phyloP scores from a whole-genome alignment of 345 rosid species.

The Populus ilicifolia region DNA sequence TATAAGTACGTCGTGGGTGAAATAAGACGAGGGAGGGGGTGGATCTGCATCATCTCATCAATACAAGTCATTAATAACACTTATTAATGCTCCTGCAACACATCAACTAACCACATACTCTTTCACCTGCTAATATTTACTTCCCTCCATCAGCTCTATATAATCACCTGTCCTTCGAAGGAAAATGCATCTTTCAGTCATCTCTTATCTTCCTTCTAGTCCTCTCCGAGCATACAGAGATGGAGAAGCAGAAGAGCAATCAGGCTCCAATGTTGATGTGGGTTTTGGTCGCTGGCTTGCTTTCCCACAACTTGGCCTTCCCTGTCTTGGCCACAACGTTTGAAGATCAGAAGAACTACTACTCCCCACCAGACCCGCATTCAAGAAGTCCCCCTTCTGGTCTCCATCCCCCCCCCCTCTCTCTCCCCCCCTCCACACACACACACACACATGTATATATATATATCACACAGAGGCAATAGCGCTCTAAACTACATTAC shows the following conservation, averaged over 20 bases:
- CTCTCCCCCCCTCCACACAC: background rate
- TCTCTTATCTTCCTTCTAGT: constrained; percentile 1
- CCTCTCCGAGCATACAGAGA: constrained; percentile 14
- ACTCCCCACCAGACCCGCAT: constrained; percentile 52
- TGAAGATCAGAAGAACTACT: constrained; percentile 62
- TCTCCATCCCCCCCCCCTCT: background rate
- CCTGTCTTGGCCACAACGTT: constrained; percentile 39
- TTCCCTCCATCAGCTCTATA: constrained; percentile 30
- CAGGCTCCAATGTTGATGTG: constrained; percentile 28
- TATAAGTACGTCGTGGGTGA: background rate
- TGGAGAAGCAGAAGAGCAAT: constrained; percentile 30
- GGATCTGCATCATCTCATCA: background rate
- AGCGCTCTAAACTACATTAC: background rate
- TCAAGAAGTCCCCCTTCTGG: constrained; percentile 52
- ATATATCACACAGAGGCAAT: background rate
- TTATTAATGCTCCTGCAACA: constrained; percentile 61
- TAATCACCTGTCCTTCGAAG: constrained; percentile 19
- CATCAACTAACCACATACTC: constrained; percentile 73
- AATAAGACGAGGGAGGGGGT: background rate
- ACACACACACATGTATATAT: too few relatives aligned
- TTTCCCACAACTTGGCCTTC: constrained; percentile 41
- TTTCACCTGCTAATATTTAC: constrained; percentile 70
- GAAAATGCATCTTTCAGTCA: constrained; percentile 8
- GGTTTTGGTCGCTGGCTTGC: constrained; percentile 38
- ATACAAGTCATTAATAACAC: constrained; percentile 22